Evolutionary conservation across 768 basidiomycete species (phyloP).

Genomic region (Gyrodon lividus): DNA sequence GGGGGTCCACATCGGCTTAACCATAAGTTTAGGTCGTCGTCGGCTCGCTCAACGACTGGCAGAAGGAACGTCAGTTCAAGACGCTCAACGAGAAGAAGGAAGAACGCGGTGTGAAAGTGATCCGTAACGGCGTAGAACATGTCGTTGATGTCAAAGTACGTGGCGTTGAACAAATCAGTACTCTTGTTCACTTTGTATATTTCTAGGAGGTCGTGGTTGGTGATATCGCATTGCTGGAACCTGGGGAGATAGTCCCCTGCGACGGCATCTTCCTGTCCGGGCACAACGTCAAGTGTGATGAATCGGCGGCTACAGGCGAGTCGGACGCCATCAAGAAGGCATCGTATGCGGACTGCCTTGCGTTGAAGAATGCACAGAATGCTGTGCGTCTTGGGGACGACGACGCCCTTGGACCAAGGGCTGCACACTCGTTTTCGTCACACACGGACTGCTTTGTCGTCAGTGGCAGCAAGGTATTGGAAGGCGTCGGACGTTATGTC

Average conservation of each 20-base stretch:
- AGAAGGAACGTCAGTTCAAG: slow-evolving; percentile 96
- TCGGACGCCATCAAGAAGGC: slow-evolving; percentile 92
- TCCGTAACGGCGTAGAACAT: slow-evolving; percentile 67
- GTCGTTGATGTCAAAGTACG: slow-evolving; percentile 79
- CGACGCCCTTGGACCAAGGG: too few relatives aligned
- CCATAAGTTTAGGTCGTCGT: slow-evolving; percentile 64
- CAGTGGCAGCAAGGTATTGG: slow-evolving; percentile 89
- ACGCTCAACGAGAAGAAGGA: slow-evolving; percentile 93
- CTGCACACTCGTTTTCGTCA: slow-evolving; percentile 23
- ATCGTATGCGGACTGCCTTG: slow-evolving; percentile 71
- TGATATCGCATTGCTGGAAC: slow-evolving; percentile 87
- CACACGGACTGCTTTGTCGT: slow-evolving; percentile 93
- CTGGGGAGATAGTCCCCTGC: slow-evolving; percentile 94
- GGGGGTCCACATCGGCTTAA: neutral
- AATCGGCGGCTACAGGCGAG: slow-evolving; percentile 95
- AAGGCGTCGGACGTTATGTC: slow-evolving; percentile 92
- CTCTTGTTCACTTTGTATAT: slow-evolving; percentile 16
- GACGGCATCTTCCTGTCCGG: slow-evolving; percentile 93
- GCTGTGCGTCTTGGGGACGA: too few relatives aligned
- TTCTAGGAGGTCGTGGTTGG: slow-evolving; percentile 88
- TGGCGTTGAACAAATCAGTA: neutral
- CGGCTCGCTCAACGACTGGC: slow-evolving; percentile 96
- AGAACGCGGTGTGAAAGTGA: slow-evolving; percentile 84
- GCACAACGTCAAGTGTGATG: slow-evolving; percentile 94
- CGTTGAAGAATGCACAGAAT: slow-evolving; percentile 39